A percentile compares a stretch with the other conserved stretches of the same genome.
phyloP scores from a whole-genome alignment of 2,329 filamentous ascomycete genomes.

The Exophiala calicioides region DNA sequence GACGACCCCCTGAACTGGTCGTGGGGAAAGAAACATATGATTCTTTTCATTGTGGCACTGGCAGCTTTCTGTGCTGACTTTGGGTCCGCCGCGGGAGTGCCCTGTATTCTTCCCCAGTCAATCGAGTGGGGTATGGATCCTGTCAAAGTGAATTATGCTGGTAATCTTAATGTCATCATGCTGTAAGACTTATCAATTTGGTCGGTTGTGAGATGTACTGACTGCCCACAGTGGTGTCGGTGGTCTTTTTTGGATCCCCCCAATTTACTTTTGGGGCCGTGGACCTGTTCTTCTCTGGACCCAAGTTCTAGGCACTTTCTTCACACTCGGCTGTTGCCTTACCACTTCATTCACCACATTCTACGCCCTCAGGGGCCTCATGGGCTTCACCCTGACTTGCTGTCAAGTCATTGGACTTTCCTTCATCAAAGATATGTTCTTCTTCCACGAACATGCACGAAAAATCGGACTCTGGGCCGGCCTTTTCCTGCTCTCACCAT shows the following conservation, averaged over 20 bases:
- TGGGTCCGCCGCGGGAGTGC: slow-evolving; percentile 40
- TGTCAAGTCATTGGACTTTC: slow-evolving; percentile 43
- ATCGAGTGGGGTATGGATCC: slow-evolving; percentile 39
- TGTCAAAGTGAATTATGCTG: slow-evolving; percentile 40
- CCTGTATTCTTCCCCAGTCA: slow-evolving; percentile 42
- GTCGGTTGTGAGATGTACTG: background rate
- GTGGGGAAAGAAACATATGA: slow-evolving; percentile 4
- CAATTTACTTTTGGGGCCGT: slow-evolving; percentile 45
- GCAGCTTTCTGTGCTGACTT: slow-evolving; percentile 43
- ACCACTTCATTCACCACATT: slow-evolving; percentile 40
- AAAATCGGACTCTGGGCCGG: slow-evolving; percentile 33
- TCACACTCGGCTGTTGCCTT: slow-evolving; percentile 40
- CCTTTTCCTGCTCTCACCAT: background rate
- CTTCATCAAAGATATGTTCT: slow-evolving; percentile 46
- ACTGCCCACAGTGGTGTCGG: slow-evolving; percentile 34
- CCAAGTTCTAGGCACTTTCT: slow-evolving; percentile 36
- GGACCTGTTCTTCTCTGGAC: slow-evolving; percentile 44
- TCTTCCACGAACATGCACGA: slow-evolving; percentile 41
- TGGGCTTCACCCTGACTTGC: slow-evolving; percentile 45
- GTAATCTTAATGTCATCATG: slow-evolving; percentile 45
- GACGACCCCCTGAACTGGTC: slow-evolving; percentile 51
- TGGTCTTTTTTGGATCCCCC: slow-evolving; percentile 41
- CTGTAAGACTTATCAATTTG: slow-evolving; percentile 19
- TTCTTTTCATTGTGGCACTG: slow-evolving; percentile 32
- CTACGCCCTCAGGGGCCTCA: slow-evolving; percentile 44